Evolutionary conservation across 106 monocot species (phyloP), one percentile per base, ranked within the genome.

Genomic region (Platanthera guangdongensis): DNA sequence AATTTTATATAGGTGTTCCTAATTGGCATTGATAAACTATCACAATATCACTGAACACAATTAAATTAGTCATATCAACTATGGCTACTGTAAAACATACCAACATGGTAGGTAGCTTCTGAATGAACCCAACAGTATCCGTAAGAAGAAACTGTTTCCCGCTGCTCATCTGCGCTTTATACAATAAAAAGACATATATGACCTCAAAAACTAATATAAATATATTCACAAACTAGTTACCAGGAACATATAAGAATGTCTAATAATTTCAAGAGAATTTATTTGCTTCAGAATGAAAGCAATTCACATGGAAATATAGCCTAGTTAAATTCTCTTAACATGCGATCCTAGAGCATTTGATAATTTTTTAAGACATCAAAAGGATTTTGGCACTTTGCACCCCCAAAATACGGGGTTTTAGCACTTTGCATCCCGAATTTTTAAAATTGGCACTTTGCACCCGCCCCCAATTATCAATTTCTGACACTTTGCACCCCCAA

Each of bases 41-140:
- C 15, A 7, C 15, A 9, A 0, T n/a, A 51, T 72, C 18, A 72
- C 9, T 4, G 22, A 16, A 9, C 18, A 50, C 21, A 51, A 50
- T 51, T 10, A 72, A 5, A 22, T 6, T 7, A 72, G 46, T 32
- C 70, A 70, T 68, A 46, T 15, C 45, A 10, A 72, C 8, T 9
- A 22, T 49, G 13, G 50, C 19, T 52, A 12, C 22, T 15, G 30
- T 9, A 81, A 19, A 45, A 50, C 76, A 60, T 87, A 97, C 96
- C 89, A 97, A 82, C 60, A 73, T 86, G 75, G 97, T 97, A 0
- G 97, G 97, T 65, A 97, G 80, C 75, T 94, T 97, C 47, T 97
- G 97, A 78, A 97, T 97, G 83, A 97, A 94, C 53, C 94, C 97
- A 3, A 97, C 97, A 74, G 97, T 94, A 84, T 97, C 94, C 51